Conservation (phyloP, 495 filamentous ascomycete genomes). For the Xylaria intraflava region DNA sequence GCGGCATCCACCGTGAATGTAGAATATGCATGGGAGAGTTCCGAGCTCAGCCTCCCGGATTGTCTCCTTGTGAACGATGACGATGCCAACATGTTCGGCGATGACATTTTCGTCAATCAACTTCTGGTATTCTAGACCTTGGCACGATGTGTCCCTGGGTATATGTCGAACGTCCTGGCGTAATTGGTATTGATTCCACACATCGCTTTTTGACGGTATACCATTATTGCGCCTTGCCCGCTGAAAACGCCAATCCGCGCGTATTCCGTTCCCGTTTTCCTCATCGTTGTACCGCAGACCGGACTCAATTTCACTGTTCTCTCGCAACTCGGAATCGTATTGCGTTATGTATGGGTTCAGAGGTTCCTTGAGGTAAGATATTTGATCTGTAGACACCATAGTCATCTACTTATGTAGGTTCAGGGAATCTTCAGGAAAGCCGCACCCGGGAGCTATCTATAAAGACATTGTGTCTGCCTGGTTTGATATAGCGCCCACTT, state of each 20-base stretch:
- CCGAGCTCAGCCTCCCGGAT: background rate
- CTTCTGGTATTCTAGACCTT: slow-evolving; percentile 1
- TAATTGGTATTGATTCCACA: background rate
- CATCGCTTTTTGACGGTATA: background rate
- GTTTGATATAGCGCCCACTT: background rate
- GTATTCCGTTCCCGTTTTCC: background rate
- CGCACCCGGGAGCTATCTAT: background rate
- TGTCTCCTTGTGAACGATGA: slow-evolving; percentile 1
- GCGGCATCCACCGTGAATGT: slow-evolving; percentile 7
- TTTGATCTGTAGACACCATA: background rate
- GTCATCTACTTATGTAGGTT: slow-evolving; percentile 5
- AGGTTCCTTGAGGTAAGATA: slow-evolving; percentile 8
- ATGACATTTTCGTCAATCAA: slow-evolving; percentile 7
- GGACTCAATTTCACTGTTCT: slow-evolving; percentile 4
- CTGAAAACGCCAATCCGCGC: slow-evolving; percentile 9
- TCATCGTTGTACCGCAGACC: slow-evolving; percentile 2
- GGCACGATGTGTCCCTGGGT: background rate
- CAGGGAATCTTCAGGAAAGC: background rate
- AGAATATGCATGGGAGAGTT: slow-evolving; percentile 12
- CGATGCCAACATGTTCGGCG: slow-evolving; percentile 13
- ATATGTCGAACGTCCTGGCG: slow-evolving; percentile 3
- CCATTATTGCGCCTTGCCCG: slow-evolving; percentile 2
- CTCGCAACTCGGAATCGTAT: slow-evolving; percentile 3
- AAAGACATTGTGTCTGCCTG: background rate
- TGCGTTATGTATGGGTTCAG: slow-evolving; percentile 5